phyloP scores from a whole-genome alignment of 352 stramenopile genomes.

The Hyaloperonospora arabidopsidis region DNA sequence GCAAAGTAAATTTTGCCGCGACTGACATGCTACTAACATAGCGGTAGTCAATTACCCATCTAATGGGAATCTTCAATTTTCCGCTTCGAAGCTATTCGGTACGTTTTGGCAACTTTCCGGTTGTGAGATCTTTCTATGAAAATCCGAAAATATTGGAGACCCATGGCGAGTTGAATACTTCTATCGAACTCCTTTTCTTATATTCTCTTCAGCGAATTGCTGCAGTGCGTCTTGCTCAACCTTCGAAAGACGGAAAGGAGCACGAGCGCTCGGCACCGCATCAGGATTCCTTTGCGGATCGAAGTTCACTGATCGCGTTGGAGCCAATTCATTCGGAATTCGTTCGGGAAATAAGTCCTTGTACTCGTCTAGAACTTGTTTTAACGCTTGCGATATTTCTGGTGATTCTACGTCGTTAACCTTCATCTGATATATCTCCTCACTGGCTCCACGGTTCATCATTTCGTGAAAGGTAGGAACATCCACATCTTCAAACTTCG shows the following conservation, averaged over 20 bases:
- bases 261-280: slow-evolving; percentile 6
- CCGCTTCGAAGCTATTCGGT: slow-evolving; percentile 14
- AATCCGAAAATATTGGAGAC: slow-evolving; percentile 25
- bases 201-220: slow-evolving; percentile 14
- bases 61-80: slow-evolving; percentile 10
- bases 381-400: not conserved
- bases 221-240: slow-evolving; percentile 10
- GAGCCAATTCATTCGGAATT: slow-evolving; percentile 10
- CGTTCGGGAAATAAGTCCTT: slow-evolving; percentile 15
- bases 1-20: not conserved
- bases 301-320: slow-evolving; percentile 12
- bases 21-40: slow-evolving; percentile 1
- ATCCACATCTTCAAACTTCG: slow-evolving; percentile 7
- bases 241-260: slow-evolving; percentile 15
- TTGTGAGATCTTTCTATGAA: slow-evolving; percentile 14
- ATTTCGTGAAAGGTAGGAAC: slow-evolving; percentile 2
- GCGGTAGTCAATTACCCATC: slow-evolving; percentile 1
- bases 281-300: slow-evolving; percentile 21
- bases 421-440: slow-evolving; percentile 14
- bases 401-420: not conserved
- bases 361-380: not conserved
- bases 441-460: not conserved
- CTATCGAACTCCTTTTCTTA: slow-evolving; percentile 15
- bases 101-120: slow-evolving; percentile 8
- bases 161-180: slow-evolving; percentile 21